Conservation (phyloP, 2,329 filamentous ascomycete species). For the Septoria linicola region DNA sequence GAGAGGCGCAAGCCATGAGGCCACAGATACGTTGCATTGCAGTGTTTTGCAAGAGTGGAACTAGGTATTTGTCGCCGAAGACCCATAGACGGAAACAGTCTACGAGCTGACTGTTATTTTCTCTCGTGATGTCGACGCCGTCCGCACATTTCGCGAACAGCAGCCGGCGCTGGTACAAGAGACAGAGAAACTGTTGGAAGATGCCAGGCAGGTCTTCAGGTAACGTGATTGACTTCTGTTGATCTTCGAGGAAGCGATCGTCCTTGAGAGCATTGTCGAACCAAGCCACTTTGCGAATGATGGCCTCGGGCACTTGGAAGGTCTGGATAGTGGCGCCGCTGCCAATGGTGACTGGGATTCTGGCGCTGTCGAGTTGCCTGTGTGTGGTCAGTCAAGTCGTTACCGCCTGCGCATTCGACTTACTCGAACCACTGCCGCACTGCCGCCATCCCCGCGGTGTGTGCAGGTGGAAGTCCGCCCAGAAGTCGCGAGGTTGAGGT, state of each 20-base stretch:
- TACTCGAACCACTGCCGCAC: too few relatives aligned
- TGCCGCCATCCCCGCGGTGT: too few relatives aligned
- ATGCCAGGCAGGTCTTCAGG: not conserved
- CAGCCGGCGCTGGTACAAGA: not conserved
- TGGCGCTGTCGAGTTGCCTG: not conserved
- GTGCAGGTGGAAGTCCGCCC: too few relatives aligned
- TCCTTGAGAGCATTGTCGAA: conserved; percentile 6
- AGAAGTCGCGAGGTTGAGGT: too few relatives aligned
- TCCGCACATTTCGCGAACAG: not conserved
- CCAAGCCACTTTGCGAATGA: conserved; percentile 1
- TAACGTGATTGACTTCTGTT: not conserved
- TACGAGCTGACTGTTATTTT: not conserved
- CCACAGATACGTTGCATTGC: not conserved
- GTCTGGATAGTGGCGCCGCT: not conserved
- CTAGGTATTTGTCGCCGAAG: not conserved
- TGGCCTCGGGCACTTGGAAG: not conserved
- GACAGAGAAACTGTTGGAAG: not conserved
- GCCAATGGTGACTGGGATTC: not conserved
- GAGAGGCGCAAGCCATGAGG: too few relatives aligned
- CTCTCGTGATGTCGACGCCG: not conserved
- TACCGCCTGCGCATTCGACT: too few relatives aligned
- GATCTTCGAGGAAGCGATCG: conserved; percentile 4
- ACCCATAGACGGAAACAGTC: not conserved
- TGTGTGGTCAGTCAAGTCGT: not conserved
- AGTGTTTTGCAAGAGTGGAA: not conserved